Evolutionary conservation across 495 filamentous ascomycete genomes (phyloP).

Genomic region (Penicillium coffeae): DNA sequence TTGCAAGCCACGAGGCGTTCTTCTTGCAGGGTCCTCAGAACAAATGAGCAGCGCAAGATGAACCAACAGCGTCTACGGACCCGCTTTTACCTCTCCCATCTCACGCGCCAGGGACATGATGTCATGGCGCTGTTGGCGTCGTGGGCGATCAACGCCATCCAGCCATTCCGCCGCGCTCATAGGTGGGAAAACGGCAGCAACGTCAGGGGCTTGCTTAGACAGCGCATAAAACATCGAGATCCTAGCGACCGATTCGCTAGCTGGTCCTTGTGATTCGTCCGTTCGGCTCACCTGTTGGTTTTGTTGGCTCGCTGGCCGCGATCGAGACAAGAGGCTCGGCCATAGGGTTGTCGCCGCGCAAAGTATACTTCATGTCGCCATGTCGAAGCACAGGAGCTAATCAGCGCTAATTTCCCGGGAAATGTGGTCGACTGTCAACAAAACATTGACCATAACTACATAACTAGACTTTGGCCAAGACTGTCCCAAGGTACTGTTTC

Average conservation of each 20-base stretch:
- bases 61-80: slow-evolving; percentile 4
- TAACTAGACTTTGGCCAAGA: background rate
- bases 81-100: background rate
- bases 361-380: no score
- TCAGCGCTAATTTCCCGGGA: no score
- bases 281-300: no score
- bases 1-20: background rate
- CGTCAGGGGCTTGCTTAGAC: background rate
- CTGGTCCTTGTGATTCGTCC: no score
- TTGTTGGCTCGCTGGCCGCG: no score
- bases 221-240: background rate
- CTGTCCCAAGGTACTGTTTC: background rate
- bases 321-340: background rate
- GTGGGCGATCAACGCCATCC: background rate
- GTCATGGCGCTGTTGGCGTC: background rate
- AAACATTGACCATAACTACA: no score
- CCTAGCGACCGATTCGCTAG: no score
- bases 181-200: background rate
- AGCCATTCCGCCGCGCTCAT: background rate
- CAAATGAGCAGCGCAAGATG: background rate
- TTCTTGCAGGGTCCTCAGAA: background rate
- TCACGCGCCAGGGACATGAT: slow-evolving; percentile 1
- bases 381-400: no score
- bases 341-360: background rate
- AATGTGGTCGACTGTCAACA: no score